Base-by-base conservation (phyloP, 805 yeast genomes). In the Candida patagonica region DNA sequence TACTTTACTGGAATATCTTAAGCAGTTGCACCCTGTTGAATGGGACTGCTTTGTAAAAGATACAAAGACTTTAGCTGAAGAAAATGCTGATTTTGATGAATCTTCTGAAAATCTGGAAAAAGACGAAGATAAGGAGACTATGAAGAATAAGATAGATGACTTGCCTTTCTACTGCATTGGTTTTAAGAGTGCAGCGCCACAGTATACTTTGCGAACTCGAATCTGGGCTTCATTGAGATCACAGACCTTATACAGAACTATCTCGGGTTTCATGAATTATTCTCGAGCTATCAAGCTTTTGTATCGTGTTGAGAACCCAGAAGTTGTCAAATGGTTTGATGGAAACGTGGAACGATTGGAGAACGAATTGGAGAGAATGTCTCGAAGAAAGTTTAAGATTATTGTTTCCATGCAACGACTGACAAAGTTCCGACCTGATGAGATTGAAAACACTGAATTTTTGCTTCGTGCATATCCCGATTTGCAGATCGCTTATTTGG, bases 181-280 rank as follows among this genome's bases (percentile, higher is more conserved):
- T 62, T 89, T 86, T 78, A 89, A 92, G 67, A 78, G 94, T 54
- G 96, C 96, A 53, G 94, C 95, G 44, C 96, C 96, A 27, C 96
- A 88, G 61, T 92, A 85, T 67, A 85, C 95, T 41, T 68, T 92
- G 57, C 80, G 98, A 68, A 92, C 97, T 7, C 75, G 98, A 68
- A 86, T 89, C 53, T 89, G 98, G 98, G 98, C 98, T 30, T 89
- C 97, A 21, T 74, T 92, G 55, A 78, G 98, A 66, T 82, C 96
- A 30, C 98, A 89, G 70, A 92, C 98, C 26, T 69, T 89, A 55
- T 89, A 89, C 69, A 80, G 98, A 65, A 92, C 98, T 35, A 89
- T 89, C 39, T 84, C 96, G 41, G 98, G 98, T 57, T 92, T 89
- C 70, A 89, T 89, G 98, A 92, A 89, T 68, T 89, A 89, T 62